Conservation (phyloP, 2,329 filamentous ascomycete genomes). For the Metarhizium anisopliae region DNA sequence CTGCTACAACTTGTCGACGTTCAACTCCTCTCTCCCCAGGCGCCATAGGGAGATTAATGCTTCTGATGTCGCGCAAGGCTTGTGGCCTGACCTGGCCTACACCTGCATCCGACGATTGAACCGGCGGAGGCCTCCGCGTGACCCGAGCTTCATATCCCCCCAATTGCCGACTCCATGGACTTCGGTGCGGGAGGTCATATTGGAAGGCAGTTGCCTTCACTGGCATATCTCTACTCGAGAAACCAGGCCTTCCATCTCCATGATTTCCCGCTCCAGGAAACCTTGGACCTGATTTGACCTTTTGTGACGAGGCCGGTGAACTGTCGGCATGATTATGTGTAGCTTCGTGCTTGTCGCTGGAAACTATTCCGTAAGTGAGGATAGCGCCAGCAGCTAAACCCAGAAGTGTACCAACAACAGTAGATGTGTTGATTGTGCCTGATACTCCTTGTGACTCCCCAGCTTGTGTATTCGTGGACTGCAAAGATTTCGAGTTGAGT, state of each 20-base stretch:
- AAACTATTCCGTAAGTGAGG: constrained; percentile 61
- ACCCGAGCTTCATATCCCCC: neutral
- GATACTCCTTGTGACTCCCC: neutral
- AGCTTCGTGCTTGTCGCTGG: constrained; percentile 32
- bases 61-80: neutral
- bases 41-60: neutral
- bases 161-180: neutral
- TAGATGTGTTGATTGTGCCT: constrained; percentile 41
- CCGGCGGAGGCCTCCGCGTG: neutral
- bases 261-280: neutral
- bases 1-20: neutral
- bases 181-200: neutral
- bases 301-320: constrained; percentile 14
- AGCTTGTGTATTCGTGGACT: neutral
- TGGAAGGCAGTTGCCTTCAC: neutral
- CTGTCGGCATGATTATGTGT: constrained; percentile 31
- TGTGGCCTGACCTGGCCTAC: neutral
- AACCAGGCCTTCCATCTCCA: neutral
- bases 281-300: neutral
- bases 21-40: neutral
- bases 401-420: constrained; percentile 65
- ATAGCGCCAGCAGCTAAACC: constrained; percentile 62
- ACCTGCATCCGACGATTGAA: neutral
- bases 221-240: neutral
- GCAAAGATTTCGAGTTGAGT: no score